These are phyloP conservation scores for Pythium monospermum DNA, from an alignment of 352 stramenopile genomes.

Conservation along the genomic window DNA sequence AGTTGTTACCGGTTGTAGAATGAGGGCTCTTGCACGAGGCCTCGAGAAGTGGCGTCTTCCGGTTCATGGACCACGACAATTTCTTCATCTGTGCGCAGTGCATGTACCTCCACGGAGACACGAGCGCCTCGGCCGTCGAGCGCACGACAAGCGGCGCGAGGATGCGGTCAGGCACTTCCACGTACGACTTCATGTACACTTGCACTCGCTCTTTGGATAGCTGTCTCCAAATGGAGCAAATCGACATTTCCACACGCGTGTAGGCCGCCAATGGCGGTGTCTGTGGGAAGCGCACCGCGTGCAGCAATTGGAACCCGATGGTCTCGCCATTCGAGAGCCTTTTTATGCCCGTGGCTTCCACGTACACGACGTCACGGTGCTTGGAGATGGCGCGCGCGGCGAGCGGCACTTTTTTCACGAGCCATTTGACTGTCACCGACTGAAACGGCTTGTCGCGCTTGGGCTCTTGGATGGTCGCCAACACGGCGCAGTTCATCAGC, in stretches of 20 bases:
- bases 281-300: constrained; percentile 58
- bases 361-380: constrained; percentile 53
- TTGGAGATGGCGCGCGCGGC: constrained; percentile 32
- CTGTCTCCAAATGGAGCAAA: constrained; percentile 46
- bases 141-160: constrained; percentile 34
- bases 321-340: constrained; percentile 35
- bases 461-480: constrained; percentile 41
- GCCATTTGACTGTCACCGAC: constrained; percentile 57
- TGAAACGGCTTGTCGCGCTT: constrained; percentile 46
- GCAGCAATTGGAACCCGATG: constrained; percentile 53
- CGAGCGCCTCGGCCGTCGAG: constrained; percentile 33
- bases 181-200: constrained; percentile 36
- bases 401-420: constrained; percentile 44
- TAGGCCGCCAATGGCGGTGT: constrained; percentile 34
- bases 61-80: constrained; percentile 44
- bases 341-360: constrained; percentile 53
- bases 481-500: constrained; percentile 38
- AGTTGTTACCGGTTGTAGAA: too few species aligned
- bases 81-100: constrained; percentile 66
- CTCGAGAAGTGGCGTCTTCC: constrained; percentile 13
- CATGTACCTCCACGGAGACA: constrained; percentile 33
- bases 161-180: constrained; percentile 40
- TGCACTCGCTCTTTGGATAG: constrained; percentile 15
- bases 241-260: constrained; percentile 42
- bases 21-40: background rate